Conservation (phyloP, 2,329 filamentous ascomycete species). For the Penicillium sp. region DNA sequence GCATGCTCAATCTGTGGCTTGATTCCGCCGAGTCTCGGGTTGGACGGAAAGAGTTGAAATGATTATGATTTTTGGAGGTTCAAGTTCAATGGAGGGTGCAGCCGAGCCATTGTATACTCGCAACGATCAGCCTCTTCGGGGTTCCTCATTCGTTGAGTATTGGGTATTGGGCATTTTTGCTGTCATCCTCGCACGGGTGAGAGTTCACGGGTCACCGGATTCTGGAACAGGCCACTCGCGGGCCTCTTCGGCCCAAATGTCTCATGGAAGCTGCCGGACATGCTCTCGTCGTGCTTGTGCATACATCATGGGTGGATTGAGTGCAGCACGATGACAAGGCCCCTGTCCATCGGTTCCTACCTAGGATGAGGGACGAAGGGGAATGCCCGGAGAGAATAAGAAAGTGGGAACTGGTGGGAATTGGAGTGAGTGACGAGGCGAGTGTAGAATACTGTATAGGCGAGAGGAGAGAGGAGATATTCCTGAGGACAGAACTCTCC, state of each 20-base stretch:
- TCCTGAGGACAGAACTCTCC: too few relatives aligned
- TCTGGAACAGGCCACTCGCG: constrained; percentile 26
- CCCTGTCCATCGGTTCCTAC: constrained; percentile 19
- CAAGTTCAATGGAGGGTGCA: constrained; percentile 11
- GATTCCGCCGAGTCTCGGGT: constrained; percentile 21
- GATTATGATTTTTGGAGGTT: constrained; percentile 2
- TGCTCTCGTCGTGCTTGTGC: constrained; percentile 19
- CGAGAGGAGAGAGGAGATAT: too few relatives aligned
- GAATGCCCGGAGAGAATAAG: constrained; percentile 20
- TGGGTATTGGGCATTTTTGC: constrained; percentile 9
- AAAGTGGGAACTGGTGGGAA: too few relatives aligned
- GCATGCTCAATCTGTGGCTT: constrained; percentile 20
- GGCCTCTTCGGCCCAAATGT: constrained; percentile 23
- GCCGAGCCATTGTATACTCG: constrained; percentile 7
- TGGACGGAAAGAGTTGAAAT: constrained; percentile 12
- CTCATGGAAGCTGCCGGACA: constrained; percentile 23
- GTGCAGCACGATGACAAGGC: constrained; percentile 18
- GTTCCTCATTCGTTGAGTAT: constrained; percentile 8
- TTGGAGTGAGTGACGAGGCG: not conserved
- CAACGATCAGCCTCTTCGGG: constrained; percentile 1
- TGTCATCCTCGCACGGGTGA: constrained; percentile 26
- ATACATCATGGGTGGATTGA: constrained; percentile 19
- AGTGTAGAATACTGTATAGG: not conserved
- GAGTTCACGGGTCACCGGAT: constrained; percentile 25
- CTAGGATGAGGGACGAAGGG: constrained; percentile 13